Conservation (phyloP, 2,329 filamentous ascomycete species). For the Colletotrichum theobromicola region DNA sequence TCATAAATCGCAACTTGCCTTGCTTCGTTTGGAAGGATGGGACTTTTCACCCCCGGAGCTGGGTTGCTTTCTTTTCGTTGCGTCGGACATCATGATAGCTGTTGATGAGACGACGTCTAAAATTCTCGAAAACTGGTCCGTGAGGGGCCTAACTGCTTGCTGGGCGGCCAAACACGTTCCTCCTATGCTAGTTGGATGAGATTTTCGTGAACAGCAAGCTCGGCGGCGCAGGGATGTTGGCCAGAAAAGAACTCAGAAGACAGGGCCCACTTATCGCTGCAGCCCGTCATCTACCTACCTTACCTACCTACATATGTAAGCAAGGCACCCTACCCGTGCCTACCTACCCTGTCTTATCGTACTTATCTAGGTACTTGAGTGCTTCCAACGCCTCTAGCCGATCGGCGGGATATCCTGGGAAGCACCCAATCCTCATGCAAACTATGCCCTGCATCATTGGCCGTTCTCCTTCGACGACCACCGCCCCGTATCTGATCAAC, state of each 20-base stretch:
- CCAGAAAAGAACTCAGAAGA: not conserved
- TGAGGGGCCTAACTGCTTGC: not conserved
- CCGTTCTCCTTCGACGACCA: no score
- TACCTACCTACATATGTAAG: no score
- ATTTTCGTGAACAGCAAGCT: no score
- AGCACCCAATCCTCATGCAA: no score
- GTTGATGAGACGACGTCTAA: not conserved
- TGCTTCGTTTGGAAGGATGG: slow-evolving; percentile 43
- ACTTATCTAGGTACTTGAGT: no score
- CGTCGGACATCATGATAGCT: slow-evolving; percentile 32
- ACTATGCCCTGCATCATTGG: no score
- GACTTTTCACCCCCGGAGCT: slow-evolving; percentile 24
- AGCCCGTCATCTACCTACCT: not conserved
- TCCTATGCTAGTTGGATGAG: not conserved
- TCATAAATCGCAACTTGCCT: slow-evolving; percentile 35
- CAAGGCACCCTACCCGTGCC: not conserved
- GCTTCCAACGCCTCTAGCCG: no score
- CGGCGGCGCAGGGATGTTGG: no score
- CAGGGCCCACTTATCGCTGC: not conserved
- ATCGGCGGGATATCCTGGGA: no score
- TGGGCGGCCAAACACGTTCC: not conserved
- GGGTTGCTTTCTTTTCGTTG: slow-evolving; percentile 40
- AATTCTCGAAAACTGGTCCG: not conserved
- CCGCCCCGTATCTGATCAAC: no score
- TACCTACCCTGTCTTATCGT: no score